Evolutionary conservation across 768 basidiomycete species (phyloP).

Genomic region (Astraeus odoratus): DNA sequence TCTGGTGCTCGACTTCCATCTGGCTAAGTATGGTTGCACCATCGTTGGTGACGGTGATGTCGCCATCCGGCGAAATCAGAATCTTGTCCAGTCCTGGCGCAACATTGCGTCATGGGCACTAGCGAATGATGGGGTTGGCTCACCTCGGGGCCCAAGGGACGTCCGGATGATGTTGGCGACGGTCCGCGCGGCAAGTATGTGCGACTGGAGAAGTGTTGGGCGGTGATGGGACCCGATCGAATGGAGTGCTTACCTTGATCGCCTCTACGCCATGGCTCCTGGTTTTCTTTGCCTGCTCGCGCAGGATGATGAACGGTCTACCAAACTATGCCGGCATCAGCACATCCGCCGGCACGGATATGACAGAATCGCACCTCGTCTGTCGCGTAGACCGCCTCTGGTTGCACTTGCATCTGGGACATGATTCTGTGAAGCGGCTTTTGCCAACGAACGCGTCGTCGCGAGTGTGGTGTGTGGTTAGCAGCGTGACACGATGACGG

Average conservation of each 20-base stretch:
- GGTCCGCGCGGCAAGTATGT: conserved; percentile 91
- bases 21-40: conserved; percentile 97
- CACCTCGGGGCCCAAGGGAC: conserved; percentile 91
- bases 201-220: conserved; percentile 46
- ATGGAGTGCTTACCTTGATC: conserved; percentile 68
- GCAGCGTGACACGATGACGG: conserved; percentile 21
- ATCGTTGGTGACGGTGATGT: conserved; percentile 99
- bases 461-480: no score
- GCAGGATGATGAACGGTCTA: conserved; percentile 94
- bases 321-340: conserved; percentile 57
- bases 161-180: conserved; percentile 94
- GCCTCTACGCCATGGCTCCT: conserved; percentile 89
- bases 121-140: conserved; percentile 9
- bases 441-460: conserved; percentile 9
- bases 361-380: conserved; percentile 57
- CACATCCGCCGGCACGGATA: not conserved
- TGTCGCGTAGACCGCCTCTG: conserved; percentile 76
- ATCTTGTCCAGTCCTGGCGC: conserved; percentile 85
- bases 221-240: conserved; percentile 1
- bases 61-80: conserved; percentile 92
- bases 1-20: conserved; percentile 99
- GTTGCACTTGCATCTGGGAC: conserved; percentile 26
- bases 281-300: conserved; percentile 90
- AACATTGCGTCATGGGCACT: conserved; percentile 9
- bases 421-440: not conserved